These are phyloP conservation scores for Globisporangium acanthophoron DNA, from an alignment of 352 stramenopile species.

Conservation along the genomic window DNA sequence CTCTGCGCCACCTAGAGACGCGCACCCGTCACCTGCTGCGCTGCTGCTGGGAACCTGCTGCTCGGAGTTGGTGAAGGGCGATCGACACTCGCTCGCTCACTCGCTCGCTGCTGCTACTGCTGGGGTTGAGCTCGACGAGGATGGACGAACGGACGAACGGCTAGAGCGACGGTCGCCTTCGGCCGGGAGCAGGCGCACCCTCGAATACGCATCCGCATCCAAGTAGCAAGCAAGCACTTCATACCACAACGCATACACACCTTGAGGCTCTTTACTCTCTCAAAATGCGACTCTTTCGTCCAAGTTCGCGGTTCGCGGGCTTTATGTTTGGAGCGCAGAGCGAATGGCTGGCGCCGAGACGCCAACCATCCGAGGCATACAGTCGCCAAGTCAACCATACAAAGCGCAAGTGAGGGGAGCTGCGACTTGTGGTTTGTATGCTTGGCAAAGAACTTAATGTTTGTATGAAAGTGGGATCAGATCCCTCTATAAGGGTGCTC, in stretches of 20 bases:
- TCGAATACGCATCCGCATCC: background rate
- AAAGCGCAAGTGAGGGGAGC: background rate
- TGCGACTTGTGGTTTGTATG: background rate
- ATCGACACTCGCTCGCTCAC: background rate
- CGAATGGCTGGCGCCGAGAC: constrained; percentile 2
- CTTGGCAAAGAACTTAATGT: background rate
- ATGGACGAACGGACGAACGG: background rate
- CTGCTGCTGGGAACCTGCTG: background rate
- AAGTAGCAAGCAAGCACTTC: background rate
- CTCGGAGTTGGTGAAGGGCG: too few species aligned
- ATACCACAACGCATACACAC: constrained; percentile 1
- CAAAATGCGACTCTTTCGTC: constrained; percentile 20
- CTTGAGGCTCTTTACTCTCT: constrained; percentile 23
- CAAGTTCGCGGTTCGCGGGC: background rate
- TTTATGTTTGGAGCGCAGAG: background rate
- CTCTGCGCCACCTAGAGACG: background rate
- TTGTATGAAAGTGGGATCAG: background rate
- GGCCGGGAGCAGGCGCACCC: background rate
- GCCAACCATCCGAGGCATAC: background rate
- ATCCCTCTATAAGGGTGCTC: too few species aligned
- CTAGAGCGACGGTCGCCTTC: background rate
- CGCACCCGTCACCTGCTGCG: background rate
- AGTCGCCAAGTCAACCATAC: constrained; percentile 1
- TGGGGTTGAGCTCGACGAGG: background rate
- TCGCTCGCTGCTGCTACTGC: background rate